Base-by-base conservation (phyloP, 208 protist genomes). In the Histomonas meleagridis region DNA sequence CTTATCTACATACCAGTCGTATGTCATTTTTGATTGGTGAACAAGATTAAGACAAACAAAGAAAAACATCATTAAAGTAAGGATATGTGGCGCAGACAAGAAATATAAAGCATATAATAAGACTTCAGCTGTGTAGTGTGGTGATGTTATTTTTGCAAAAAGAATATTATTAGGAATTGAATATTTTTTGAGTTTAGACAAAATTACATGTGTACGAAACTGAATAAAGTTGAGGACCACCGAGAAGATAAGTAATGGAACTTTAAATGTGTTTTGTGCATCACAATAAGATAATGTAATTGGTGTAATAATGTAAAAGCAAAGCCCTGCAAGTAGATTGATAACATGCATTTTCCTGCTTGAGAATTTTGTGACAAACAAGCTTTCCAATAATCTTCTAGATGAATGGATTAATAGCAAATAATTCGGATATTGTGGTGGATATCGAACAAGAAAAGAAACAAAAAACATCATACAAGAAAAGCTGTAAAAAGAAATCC, bases 341-440 rank as follows among this genome's bases (percentile, higher is more conserved):
- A 86, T 86, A 18, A 86, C 55, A 35, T 86, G 40, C 76, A 86
- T 86, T 86, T 49, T 51, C 32, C 76, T 12, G 7, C 16, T 51
- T 38, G 76, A 86, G 55, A 86, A 86, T 12, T 86, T 86, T 55
- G 76, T 86, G 7, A 86, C n/a, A n/a, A 86, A 86, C 2, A 86
- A 9, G 7, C 40, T 51, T 16, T 86, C 76, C 0, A 55, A 38
- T 26, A 86, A 35, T 18, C 76, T 9, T 55, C 76, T 51, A 38
- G 55, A 86, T 51, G 76, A 86, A 28, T 86, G 76, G 55, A 86
- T 38, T 9, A 86, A 86, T 7, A 86, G 28, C 21, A 86, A 40
- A 55, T 57, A 40, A 86, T 86, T 86, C 10, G 46, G 16, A 55
- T 57, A 38, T 14, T 32, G 26, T 35, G 76, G 76, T 55, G 76